Evolutionary conservation across 2,329 filamentous ascomycete genomes (phyloP).

Genomic region (Parascedosporium putredinis): DNA sequence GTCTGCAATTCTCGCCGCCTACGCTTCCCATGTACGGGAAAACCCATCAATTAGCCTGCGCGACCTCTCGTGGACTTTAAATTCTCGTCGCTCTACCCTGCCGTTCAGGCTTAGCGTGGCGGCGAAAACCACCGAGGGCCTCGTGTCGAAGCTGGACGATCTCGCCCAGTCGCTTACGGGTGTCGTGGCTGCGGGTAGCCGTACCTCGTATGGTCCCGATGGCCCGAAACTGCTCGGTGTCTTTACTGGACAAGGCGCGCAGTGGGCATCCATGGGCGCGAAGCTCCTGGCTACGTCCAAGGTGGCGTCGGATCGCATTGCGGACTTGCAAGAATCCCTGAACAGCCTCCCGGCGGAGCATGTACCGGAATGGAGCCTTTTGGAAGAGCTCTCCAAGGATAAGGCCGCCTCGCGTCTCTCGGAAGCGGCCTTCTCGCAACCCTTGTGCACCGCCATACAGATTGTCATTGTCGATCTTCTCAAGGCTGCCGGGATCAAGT

Average conservation of each 20-base stretch:
- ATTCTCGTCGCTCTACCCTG: constrained; percentile 19
- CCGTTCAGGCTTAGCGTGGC: constrained; percentile 24
- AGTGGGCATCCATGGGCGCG: constrained; percentile 23
- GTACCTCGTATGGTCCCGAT: constrained; percentile 16
- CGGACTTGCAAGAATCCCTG: constrained; percentile 7
- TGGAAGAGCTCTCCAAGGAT: constrained; percentile 27
- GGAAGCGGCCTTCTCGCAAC: constrained; percentile 31
- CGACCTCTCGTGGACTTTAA: constrained; percentile 12
- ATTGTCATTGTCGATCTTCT: constrained; percentile 34
- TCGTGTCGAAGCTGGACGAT: constrained; percentile 18
- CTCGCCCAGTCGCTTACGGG: constrained; percentile 22
- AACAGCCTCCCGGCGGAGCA: constrained; percentile 15
- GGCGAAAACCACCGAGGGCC: constrained; percentile 24
- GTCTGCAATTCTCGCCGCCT: constrained; percentile 1
- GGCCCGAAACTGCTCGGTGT: constrained; percentile 16
- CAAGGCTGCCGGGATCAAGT: constrained; percentile 28
- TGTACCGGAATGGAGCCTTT: constrained; percentile 24
- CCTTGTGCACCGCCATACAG: constrained; percentile 35
- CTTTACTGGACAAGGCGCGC: constrained; percentile 25
- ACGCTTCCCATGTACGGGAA: constrained; percentile 1
- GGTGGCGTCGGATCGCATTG: not conserved
- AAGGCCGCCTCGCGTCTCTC: constrained; percentile 23
- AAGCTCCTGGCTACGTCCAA: constrained; percentile 13
- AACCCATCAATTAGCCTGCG: constrained; percentile 2
- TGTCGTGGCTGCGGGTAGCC: constrained; percentile 26